Conservation (phyloP, 1,284 basidiomycete species). For the Moesziomyces sp. region DNA sequence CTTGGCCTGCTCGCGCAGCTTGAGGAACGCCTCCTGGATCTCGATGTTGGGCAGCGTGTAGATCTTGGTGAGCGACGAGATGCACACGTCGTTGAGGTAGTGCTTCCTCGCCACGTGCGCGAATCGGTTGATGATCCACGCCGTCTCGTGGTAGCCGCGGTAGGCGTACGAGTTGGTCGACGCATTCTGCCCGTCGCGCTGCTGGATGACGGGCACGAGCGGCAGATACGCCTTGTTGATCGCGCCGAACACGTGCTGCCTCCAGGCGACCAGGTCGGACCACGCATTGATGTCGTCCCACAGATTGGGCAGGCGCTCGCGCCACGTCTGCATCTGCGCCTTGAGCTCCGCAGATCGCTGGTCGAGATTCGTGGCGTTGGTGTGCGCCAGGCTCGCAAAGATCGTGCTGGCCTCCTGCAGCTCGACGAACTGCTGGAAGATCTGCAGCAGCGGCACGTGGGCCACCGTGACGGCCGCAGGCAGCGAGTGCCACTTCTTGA, state of each 20-base stretch:
- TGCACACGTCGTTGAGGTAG: constrained; percentile 94
- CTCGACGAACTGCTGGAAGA: constrained; percentile 99
- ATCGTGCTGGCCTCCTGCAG: constrained; percentile 85
- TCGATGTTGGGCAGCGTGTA: constrained; percentile 99
- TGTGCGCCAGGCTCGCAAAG: constrained; percentile 87
- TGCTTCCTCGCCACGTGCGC: constrained; percentile 99
- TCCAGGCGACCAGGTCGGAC: constrained; percentile 98
- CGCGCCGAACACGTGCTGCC: constrained; percentile 88
- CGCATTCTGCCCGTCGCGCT: constrained; percentile 71
- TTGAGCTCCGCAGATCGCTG: constrained; percentile 95
- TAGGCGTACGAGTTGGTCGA: constrained; percentile 83
- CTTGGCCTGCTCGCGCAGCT: constrained; percentile 98
- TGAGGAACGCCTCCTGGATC: constrained; percentile 98
- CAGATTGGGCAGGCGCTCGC: constrained; percentile 92
- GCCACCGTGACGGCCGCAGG: constrained; percentile 87
- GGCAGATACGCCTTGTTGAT: constrained; percentile 98
- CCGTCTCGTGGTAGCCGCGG: constrained; percentile 98
- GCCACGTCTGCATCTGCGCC: constrained; percentile 77
- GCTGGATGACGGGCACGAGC: constrained; percentile 70
- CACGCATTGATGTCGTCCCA: constrained; percentile 99
- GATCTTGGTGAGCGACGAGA: constrained; percentile 93
- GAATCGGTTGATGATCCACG: constrained; percentile 99
- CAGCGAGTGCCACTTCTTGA: constrained; percentile 94
- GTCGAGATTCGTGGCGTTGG: constrained; percentile 89
- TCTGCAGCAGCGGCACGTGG: constrained; percentile 92